Conservation (phyloP, 2,329 filamentous ascomycete species). For the Sporothrix globosa region DNA sequence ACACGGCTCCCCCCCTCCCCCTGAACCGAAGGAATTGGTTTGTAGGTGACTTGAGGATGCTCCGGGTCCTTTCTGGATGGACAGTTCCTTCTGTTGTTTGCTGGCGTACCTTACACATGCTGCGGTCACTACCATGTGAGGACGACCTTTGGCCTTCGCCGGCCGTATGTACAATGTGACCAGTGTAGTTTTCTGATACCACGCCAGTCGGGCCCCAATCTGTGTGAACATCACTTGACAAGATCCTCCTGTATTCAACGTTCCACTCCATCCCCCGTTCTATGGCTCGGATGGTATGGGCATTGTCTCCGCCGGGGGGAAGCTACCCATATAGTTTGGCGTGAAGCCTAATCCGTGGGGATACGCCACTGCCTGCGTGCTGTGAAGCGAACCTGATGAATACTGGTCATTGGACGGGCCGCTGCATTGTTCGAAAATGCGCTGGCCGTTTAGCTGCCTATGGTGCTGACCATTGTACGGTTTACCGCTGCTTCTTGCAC, state of each 20-base stretch:
- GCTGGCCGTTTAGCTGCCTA: background rate
- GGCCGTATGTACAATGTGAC: background rate
- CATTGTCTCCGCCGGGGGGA: background rate
- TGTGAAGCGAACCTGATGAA: background rate
- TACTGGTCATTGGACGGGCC: background rate
- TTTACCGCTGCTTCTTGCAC: background rate
- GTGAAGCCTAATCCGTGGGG: background rate
- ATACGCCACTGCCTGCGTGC: background rate
- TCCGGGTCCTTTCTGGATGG: background rate
- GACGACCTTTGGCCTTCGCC: background rate
- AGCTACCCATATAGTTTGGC: background rate
- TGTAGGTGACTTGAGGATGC: background rate
- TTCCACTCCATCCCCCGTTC: background rate
- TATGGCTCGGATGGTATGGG: slow-evolving; percentile 1
- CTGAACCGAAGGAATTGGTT: background rate
- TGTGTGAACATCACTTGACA: background rate
- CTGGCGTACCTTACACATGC: background rate
- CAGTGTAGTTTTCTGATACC: background rate
- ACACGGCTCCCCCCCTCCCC: background rate
- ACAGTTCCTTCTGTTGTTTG: background rate
- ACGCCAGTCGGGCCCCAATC: background rate
- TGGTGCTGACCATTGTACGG: background rate
- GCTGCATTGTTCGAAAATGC: background rate
- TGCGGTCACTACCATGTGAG: background rate
- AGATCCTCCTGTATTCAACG: background rate